These are phyloP conservation scores for Fusarium coicis DNA, from an alignment of 2,329 filamentous ascomycete genomes.

Conservation along the genomic window DNA sequence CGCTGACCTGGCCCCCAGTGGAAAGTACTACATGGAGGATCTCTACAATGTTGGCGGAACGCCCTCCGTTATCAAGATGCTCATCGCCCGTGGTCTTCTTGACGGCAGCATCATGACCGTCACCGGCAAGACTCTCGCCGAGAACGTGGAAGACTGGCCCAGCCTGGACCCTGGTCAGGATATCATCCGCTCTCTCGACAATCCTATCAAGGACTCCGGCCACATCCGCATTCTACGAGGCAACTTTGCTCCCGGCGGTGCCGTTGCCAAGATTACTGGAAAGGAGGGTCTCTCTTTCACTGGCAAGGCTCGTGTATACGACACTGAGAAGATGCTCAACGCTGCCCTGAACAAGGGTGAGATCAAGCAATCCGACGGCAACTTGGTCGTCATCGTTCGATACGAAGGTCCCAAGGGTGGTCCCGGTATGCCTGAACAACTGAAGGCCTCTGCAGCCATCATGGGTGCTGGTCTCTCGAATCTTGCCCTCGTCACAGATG, in stretches of 20 bases:
- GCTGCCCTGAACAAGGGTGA: conserved; percentile 77
- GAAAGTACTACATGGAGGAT: conserved; percentile 88
- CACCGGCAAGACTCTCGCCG: conserved; percentile 83
- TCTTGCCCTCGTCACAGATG: conserved; percentile 91
- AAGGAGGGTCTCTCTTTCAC: conserved; percentile 89
- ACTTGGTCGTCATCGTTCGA: conserved; percentile 88
- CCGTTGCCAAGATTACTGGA: conserved; percentile 95
- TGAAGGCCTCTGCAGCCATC: conserved; percentile 87
- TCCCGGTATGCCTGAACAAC: conserved; percentile 95
- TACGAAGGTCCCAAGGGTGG: conserved; percentile 96
- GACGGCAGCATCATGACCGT: conserved; percentile 84
- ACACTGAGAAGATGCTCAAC: conserved; percentile 86
- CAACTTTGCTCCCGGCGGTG: conserved; percentile 87
- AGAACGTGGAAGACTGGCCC: conserved; percentile 83
- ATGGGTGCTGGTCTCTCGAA: conserved; percentile 92
- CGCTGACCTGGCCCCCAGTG: conserved; percentile 85
- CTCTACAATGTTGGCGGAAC: conserved; percentile 88
- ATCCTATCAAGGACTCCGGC: conserved; percentile 82
- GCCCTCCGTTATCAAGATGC: conserved; percentile 84
- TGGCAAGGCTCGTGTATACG: conserved; percentile 83
- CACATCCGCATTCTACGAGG: conserved; percentile 90
- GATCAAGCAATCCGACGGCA: conserved; percentile 67
- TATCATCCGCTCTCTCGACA: conserved; percentile 83
- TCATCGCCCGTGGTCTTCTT: conserved; percentile 79
- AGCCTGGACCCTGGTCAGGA: conserved; percentile 81